These are phyloP conservation scores for Hyaloscypha bicolor DNA, from an alignment of 495 filamentous ascomycete genomes.

Conservation along the genomic window DNA sequence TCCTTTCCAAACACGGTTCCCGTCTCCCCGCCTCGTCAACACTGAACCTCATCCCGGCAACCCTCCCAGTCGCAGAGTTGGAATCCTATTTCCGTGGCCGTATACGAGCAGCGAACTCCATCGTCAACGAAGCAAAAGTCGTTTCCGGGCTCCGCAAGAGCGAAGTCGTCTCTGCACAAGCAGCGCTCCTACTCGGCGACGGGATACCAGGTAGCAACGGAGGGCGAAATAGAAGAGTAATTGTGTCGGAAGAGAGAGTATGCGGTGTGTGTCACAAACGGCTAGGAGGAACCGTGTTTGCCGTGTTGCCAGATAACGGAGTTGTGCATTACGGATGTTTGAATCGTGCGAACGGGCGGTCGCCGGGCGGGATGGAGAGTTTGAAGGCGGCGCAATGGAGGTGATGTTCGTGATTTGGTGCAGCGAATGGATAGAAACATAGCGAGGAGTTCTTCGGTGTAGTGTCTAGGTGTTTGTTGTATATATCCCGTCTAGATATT, in stretches of 20 bases:
- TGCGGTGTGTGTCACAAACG: conserved; percentile 93
- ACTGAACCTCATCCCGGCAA: conserved; percentile 79
- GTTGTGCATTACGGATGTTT: conserved; percentile 88
- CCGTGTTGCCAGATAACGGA: conserved; percentile 53
- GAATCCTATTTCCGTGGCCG: conserved; percentile 91
- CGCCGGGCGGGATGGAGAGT: conserved; percentile 18
- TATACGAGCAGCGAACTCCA: conserved; percentile 82
- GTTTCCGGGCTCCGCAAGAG: conserved; percentile 71
- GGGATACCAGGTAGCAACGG: conserved; percentile 53
- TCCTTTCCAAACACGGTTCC: conserved; percentile 89
- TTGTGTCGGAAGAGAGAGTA: conserved; percentile 81
- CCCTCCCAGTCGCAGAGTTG: conserved; percentile 74
- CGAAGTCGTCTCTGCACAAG: conserved; percentile 71
- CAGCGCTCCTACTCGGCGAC: conserved; percentile 69
- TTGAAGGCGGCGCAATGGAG: conserved; percentile 19
- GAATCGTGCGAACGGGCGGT: conserved; percentile 39
- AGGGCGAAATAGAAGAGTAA: conserved; percentile 70
- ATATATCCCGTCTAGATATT: conserved; percentile 15
- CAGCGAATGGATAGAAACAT: conserved; percentile 2
- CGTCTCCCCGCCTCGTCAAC: conserved; percentile 86
- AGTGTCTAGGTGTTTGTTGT: background rate
- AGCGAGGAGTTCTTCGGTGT: conserved; percentile 21
- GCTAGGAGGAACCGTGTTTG: conserved; percentile 84
- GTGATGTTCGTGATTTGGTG: conserved; percentile 10
- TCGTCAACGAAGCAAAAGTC: conserved; percentile 77